These are phyloP conservation scores for Yarrowia sp. DNA, from an alignment of 805 yeast species.

Conservation along the genomic window DNA sequence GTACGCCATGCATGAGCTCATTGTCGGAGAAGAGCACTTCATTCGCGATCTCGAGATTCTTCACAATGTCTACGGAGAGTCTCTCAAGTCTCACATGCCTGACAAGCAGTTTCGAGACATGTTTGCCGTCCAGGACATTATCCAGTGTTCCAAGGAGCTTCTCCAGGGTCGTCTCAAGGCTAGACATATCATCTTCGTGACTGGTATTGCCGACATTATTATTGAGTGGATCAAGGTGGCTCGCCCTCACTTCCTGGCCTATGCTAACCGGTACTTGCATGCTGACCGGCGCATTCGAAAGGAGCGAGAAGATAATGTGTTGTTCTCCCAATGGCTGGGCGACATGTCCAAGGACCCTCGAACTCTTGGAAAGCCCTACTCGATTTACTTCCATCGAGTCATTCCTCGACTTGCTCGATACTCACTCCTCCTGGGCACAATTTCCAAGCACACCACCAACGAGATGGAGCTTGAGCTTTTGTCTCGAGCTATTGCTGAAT, in stretches of 20 bases:
- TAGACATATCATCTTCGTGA: constrained; percentile 63
- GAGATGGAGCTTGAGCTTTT: constrained; percentile 62
- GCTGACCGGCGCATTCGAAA: constrained; percentile 56
- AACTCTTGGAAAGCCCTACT: constrained; percentile 51
- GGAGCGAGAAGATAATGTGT: constrained; percentile 51
- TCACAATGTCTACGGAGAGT: constrained; percentile 61
- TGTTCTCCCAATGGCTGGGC: constrained; percentile 64
- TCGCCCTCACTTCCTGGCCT: constrained; percentile 59
- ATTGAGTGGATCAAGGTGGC: constrained; percentile 70
- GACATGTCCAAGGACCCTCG: constrained; percentile 59
- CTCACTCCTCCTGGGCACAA: constrained; percentile 67
- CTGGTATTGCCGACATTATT: constrained; percentile 67
- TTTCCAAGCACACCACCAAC: constrained; percentile 58
- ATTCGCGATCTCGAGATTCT: constrained; percentile 71
- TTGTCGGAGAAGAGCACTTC: constrained; percentile 72
- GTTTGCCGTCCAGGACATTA: constrained; percentile 61
- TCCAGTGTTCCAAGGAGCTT: constrained; percentile 60
- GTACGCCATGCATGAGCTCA: constrained; percentile 75
- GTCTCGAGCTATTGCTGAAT: constrained; percentile 60
- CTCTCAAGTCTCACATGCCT: constrained; percentile 53
- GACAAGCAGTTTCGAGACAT: constrained; percentile 62
- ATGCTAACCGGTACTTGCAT: constrained; percentile 57
- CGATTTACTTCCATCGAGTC: constrained; percentile 63
- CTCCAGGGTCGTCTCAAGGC: constrained; percentile 65
- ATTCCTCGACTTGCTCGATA: constrained; percentile 63